phyloP scores from a whole-genome alignment of 768 basidiomycete species.

The Macrolepiota dolichaula region DNA sequence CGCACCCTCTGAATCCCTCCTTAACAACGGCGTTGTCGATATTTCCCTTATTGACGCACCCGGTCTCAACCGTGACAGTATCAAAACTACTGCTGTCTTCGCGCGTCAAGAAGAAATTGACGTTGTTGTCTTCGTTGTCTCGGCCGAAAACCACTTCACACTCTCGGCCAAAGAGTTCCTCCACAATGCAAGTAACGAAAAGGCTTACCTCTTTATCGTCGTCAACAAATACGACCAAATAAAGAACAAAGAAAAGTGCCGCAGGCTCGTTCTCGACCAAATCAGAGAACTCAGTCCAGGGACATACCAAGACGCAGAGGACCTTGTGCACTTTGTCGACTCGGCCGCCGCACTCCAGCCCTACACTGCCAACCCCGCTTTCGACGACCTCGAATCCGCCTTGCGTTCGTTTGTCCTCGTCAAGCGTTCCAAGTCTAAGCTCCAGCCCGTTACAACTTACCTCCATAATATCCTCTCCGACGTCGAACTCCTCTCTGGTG shows the following conservation, averaged over 20 bases:
- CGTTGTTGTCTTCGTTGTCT: slow-evolving; percentile 96
- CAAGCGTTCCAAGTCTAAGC: slow-evolving; percentile 95
- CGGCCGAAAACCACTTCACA: slow-evolving; percentile 98
- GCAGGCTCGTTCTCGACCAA: slow-evolving; percentile 85
- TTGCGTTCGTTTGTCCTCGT: slow-evolving; percentile 93
- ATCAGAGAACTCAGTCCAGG: slow-evolving; percentile 90
- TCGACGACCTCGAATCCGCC: slow-evolving; percentile 85
- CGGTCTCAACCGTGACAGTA: slow-evolving; percentile 91
- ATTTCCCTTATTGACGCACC: slow-evolving; percentile 99
- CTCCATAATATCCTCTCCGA: slow-evolving; percentile 87
- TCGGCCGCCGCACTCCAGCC: slow-evolving; percentile 72
- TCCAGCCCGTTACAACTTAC: slow-evolving; percentile 90
- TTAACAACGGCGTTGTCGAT: slow-evolving; percentile 94
- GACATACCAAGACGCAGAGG: slow-evolving; percentile 86
- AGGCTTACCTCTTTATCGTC: slow-evolving; percentile 97
- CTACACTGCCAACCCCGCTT: slow-evolving; percentile 64
- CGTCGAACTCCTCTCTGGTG: slow-evolving; percentile 79
- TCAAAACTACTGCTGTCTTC: slow-evolving; percentile 94
- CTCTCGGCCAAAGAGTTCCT: slow-evolving; percentile 94
- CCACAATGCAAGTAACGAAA: slow-evolving; percentile 89
- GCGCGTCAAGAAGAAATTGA: slow-evolving; percentile 97
- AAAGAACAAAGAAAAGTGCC: slow-evolving; percentile 91
- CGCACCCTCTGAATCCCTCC: slow-evolving; percentile 74
- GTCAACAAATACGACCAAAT: slow-evolving; percentile 98
- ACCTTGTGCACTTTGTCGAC: slow-evolving; percentile 98